phyloP scores from a whole-genome alignment of 495 filamentous ascomycete genomes.

The Sphaerosporella brunnea region DNA sequence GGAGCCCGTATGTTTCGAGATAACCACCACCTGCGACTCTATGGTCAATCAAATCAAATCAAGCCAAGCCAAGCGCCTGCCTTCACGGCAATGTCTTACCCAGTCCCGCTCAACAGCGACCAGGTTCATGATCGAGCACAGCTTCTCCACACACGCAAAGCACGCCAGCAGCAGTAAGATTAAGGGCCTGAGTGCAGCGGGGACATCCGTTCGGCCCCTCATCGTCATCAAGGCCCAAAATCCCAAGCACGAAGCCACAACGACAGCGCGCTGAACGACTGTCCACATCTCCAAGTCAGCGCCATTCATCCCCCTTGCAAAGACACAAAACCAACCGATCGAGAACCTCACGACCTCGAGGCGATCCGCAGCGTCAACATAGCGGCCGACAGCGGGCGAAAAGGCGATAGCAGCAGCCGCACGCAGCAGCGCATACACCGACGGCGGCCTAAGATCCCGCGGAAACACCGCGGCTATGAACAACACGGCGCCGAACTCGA shows the following conservation, averaged over 20 bases:
- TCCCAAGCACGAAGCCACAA: constrained; percentile 17
- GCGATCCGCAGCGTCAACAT: constrained; percentile 24
- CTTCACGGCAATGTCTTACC: constrained; percentile 31
- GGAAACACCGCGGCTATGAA: constrained; percentile 44
- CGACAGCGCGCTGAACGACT: constrained; percentile 21
- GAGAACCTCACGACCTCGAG: constrained; percentile 25
- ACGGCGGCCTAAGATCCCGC: constrained; percentile 32
- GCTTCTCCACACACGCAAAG: constrained; percentile 8
- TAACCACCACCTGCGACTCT: too few relatives aligned
- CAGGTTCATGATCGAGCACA: constrained; percentile 30
- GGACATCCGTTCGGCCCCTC: too few relatives aligned
- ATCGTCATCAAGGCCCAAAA: constrained; percentile 3
- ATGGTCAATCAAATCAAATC: too few relatives aligned
- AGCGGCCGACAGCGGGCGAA: constrained; percentile 15
- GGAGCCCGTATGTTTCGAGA: too few relatives aligned
- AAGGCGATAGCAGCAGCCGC: constrained; percentile 23
- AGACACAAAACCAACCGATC: constrained; percentile 9
- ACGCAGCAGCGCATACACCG: constrained; percentile 26
- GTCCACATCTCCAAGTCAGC: not conserved
- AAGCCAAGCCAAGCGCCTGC: too few relatives aligned
- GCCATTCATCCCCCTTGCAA: not conserved
- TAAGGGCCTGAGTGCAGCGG: constrained; percentile 10
- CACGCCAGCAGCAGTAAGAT: not conserved
- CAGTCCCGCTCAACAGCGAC: constrained; percentile 52
- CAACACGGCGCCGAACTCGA: constrained; percentile 47